Base-by-base conservation (phyloP, 2,329 filamentous ascomycete genomes). In the Chalaropsis thielavioides region DNA sequence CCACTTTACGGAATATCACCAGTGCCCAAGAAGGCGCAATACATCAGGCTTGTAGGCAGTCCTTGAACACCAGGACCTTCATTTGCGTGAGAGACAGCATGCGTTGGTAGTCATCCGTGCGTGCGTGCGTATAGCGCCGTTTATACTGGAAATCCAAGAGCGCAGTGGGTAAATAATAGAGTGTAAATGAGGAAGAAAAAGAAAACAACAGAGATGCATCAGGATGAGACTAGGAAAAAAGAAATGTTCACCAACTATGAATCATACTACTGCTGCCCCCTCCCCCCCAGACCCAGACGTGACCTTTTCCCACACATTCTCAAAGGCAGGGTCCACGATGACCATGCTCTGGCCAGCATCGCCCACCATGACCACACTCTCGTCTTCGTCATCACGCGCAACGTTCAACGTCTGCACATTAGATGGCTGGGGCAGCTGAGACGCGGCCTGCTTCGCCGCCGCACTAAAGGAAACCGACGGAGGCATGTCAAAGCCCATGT, bases 271-370 rank as follows among this genome's bases (percentile, higher is more conserved):
- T 67, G 63, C 35, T 61, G 49, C 19, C 54, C 58, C 43, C n/a
- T n/a, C n/a, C n/a, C n/a, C n/a, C n/a, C n/a, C n/a, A n/a, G n/a
- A n/a, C n/a, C 56, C 62, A 5, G 66, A 66, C 40, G 62, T 69
- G 17, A 87, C 87, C 73, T 85, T 83, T 62, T 81, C 84, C 87
- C 87, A 90, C 1, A 84, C 86, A 69, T 77, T 83, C 73, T 90
- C 86, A 70, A 90, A 84, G 3, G 77, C 66, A 19, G 66, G 64
- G 27, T 66, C 79, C 61, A 67, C 51, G 35, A 67, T 67, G 35
- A 67, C 66, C 51, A 67, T 64, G 31, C 62, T 67, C 40, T 74
- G 75, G 66, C 77, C 72, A 27, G 61, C 44, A 22, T 66, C 61
- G 15, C 81, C 80, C 27, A 84, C 76, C 68, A 85, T 72, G 19